These are phyloP conservation scores for Erythrobasidium hasegawianum DNA, from an alignment of 1,284 basidiomycete species.

Conservation along the genomic window DNA sequence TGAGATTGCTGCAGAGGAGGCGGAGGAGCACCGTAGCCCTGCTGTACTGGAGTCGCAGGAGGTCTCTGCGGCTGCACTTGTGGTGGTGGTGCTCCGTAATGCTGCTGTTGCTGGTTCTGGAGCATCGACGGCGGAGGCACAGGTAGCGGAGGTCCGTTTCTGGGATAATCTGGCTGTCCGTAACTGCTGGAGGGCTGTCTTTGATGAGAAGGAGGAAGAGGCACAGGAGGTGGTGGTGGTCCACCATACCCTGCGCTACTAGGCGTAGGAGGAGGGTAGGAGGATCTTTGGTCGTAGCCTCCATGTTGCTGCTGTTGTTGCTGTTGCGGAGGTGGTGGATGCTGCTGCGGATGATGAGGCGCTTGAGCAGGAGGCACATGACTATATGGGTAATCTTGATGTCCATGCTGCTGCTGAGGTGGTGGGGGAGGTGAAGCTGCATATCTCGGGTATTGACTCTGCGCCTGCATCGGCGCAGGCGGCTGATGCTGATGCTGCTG, in stretches of 20 bases:
- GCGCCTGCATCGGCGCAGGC: neutral
- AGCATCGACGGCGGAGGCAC: neutral
- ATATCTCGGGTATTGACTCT: too few relatives aligned
- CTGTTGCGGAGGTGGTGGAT: too few relatives aligned
- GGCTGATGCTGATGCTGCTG: conserved; percentile 7
- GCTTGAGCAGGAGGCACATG: neutral
- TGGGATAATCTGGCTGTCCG: too few relatives aligned
- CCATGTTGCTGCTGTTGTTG: conserved; percentile 44
- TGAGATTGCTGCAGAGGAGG: too few relatives aligned
- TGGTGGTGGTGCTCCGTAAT: neutral
- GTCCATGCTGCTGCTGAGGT: too few relatives aligned
- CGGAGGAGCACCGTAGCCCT: neutral
- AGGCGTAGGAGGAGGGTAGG: conserved; percentile 5
- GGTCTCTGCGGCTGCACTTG: conserved; percentile 9
- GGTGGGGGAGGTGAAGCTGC: conserved; percentile 2
- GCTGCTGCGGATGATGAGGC: conserved; percentile 46
- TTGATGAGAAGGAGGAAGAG: neutral
- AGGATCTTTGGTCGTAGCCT: conserved; percentile 31
- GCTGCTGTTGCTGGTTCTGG: neutral
- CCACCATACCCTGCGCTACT: conserved; percentile 1
- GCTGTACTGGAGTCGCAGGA: neutral
- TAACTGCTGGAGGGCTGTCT: neutral
- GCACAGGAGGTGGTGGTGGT: conserved; percentile 5
- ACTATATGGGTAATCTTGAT: neutral
- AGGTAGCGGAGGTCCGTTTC: conserved; percentile 5